These are phyloP conservation scores for Curvularia spicifera DNA, from an alignment of 2,329 filamentous ascomycete genomes.

Conservation along the genomic window DNA sequence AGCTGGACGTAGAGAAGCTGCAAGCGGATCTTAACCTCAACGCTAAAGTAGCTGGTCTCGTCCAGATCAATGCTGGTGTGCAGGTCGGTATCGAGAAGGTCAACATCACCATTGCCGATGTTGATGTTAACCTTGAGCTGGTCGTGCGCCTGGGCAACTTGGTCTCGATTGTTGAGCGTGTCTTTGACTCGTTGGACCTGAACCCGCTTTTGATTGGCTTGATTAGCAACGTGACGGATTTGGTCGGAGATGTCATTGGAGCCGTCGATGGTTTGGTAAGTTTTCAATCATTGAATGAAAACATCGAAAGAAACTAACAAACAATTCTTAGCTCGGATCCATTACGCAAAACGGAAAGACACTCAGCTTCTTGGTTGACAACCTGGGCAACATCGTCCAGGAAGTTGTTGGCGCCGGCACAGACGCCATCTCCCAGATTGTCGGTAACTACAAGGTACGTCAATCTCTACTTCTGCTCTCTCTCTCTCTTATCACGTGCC, in stretches of 20 bases:
- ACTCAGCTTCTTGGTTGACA: conserved; percentile 65
- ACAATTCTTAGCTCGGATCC: conserved; percentile 54
- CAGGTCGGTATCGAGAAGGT: conserved; percentile 57
- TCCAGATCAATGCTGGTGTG: conserved; percentile 60
- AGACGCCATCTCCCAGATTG: conserved; percentile 58
- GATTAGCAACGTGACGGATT: conserved; percentile 60
- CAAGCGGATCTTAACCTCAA: conserved; percentile 66
- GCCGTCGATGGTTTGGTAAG: conserved; percentile 61
- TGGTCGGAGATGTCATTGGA: conserved; percentile 62
- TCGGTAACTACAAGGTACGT: conserved; percentile 60
- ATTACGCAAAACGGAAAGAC: conserved; percentile 63
- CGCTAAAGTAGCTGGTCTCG: conserved; percentile 65
- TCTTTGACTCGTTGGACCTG: conserved; percentile 64
- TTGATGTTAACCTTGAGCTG: conserved; percentile 65
- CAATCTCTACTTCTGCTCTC: not conserved
- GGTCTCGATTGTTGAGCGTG: conserved; percentile 67
- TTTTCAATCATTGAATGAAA: not conserved
- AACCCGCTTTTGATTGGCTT: conserved; percentile 66
- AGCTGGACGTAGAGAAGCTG: conserved; percentile 66
- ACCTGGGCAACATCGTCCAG: conserved; percentile 68
- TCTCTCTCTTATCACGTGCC: not conserved
- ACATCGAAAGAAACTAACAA: not conserved
- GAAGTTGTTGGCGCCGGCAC: conserved; percentile 59
- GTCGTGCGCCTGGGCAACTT: conserved; percentile 66
- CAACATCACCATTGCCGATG: conserved; percentile 67